Base-by-base conservation (phyloP, 129 eudicot genomes). In the Scalesia atractyloides region DNA sequence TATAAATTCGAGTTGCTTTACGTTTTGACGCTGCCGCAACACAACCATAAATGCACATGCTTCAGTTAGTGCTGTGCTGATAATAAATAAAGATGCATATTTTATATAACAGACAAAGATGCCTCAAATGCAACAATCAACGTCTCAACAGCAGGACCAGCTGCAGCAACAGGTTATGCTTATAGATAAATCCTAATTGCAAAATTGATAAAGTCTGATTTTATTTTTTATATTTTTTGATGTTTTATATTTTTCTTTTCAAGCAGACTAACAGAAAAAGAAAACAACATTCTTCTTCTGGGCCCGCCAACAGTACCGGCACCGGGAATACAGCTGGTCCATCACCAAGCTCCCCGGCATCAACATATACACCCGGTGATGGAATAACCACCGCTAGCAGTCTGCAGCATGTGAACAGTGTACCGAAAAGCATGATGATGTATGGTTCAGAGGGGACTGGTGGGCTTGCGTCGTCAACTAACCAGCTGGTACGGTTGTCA, bases 271-370 rank as follows among this genome's bases (percentile, higher is more conserved):
- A 87, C 66, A 82, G 96, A 82, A 93, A 93, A 85, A 86, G 98
- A 74, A 93, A 93, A 72, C 96, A 87, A 64, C 98, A 87, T 71
- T 89, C 98, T 72, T 93, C 96, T 15, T 93, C 98, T 75, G 98
- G 98, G 66, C 95, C 91, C 46, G 98, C 96, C 62, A 93, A 89
- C 80, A 93, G 96, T 79, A 89, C 96, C 1, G 95, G 98, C 51
- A 93, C 98, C 26, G 98, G 95, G 67, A 93, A 87, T 84, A 93
- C 98, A n/a, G 90, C 81, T 18, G 98, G 90, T 59, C 96, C 96
- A 61, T 89, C 98, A 41, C 96, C 98, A 47, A 91, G 86, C 82
- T 85, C 98, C 64, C 98, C 98, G 69, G 86, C 87, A 67, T 93
- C 96, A 70, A 89, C 96, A 64, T 95, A 89, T 74, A 89, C 96